These are phyloP conservation scores for Aspergillus piperis DNA, from an alignment of 2,329 filamentous ascomycete genomes.

Conservation along the genomic window DNA sequence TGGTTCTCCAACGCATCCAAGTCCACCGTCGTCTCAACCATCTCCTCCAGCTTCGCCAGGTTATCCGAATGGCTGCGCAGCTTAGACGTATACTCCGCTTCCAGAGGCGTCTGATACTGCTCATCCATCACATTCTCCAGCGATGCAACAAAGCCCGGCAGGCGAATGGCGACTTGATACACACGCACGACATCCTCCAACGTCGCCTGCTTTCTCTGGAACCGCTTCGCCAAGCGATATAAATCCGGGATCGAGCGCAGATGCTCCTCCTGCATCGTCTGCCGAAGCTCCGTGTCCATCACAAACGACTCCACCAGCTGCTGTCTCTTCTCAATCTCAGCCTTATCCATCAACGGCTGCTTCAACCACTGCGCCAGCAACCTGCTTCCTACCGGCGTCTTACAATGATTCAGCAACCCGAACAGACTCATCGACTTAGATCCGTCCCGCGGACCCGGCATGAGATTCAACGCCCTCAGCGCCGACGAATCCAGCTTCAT, in stretches of 20 bases:
- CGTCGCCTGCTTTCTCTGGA: constrained; percentile 86
- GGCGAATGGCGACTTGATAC: constrained; percentile 89
- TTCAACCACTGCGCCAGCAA: constrained; percentile 95
- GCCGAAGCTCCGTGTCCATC: constrained; percentile 85
- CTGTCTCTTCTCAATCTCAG: constrained; percentile 86
- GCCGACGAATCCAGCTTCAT: constrained; percentile 98
- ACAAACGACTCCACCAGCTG: constrained; percentile 95
- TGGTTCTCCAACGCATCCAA: constrained; percentile 93
- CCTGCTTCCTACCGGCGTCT: constrained; percentile 88
- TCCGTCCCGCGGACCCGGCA: constrained; percentile 92
- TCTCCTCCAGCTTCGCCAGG: constrained; percentile 85
- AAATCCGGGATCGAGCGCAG: constrained; percentile 89
- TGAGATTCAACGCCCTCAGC: constrained; percentile 89
- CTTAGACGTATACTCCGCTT: constrained; percentile 83
- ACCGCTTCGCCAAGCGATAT: constrained; percentile 89
- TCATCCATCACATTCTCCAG: constrained; percentile 96
- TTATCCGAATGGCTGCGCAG: constrained; percentile 74
- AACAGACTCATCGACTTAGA: constrained; percentile 98
- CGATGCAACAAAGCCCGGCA: constrained; percentile 86
- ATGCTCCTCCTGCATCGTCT: constrained; percentile 96
- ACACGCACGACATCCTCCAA: constrained; percentile 93
- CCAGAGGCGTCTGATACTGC: constrained; percentile 81
- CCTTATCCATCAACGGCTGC: constrained; percentile 89
- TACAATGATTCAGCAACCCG: constrained; percentile 94
- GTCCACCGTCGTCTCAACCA: constrained; percentile 98